Percentiles rank a stretch among this genome's conserved stretches.
phyloP scores from a whole-genome alignment of 441 rosid species.

The Viola pubescens region DNA sequence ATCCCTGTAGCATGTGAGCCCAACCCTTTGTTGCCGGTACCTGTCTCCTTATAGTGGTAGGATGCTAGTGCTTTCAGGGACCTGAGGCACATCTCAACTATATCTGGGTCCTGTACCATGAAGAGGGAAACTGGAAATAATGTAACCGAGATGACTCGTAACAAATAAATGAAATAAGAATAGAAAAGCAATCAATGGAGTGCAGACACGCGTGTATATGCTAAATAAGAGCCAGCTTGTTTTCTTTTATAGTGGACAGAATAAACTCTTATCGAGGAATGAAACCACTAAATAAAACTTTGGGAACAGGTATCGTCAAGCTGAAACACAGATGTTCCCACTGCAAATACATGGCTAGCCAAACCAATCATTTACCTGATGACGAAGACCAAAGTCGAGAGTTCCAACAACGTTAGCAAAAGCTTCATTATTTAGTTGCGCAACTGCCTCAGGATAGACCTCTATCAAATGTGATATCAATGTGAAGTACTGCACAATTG shows the following conservation, averaged over 20 bases:
- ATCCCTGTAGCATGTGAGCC: conserved; percentile 52
- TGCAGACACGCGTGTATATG: no score
- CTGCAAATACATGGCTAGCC: neutral
- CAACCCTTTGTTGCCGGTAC: conserved; percentile 57
- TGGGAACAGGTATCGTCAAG: no score
- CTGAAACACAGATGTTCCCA: no score
- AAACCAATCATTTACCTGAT: conserved; percentile 52
- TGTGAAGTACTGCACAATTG: conserved; percentile 65
- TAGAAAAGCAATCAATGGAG: no score
- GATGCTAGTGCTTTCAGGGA: conserved; percentile 87
- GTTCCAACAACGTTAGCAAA: conserved; percentile 77
- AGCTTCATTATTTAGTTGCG: conserved; percentile 60
- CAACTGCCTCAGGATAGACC: conserved; percentile 92
- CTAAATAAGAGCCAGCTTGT: no score
- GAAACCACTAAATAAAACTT: no score
- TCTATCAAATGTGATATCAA: conserved; percentile 86
- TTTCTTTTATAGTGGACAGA: no score
- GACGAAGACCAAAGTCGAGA: conserved; percentile 83
- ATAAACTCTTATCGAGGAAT: no score
- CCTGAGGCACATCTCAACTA: conserved; percentile 84
- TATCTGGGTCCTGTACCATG: conserved; percentile 57
- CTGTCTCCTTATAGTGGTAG: conserved; percentile 75
- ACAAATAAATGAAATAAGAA: no score
- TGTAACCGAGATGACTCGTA: neutral
- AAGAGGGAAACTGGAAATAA: conserved; percentile 4